Evolutionary conservation across 495 filamentous ascomycete species (phyloP).

Genomic region (Penicillium paradoxum): DNA sequence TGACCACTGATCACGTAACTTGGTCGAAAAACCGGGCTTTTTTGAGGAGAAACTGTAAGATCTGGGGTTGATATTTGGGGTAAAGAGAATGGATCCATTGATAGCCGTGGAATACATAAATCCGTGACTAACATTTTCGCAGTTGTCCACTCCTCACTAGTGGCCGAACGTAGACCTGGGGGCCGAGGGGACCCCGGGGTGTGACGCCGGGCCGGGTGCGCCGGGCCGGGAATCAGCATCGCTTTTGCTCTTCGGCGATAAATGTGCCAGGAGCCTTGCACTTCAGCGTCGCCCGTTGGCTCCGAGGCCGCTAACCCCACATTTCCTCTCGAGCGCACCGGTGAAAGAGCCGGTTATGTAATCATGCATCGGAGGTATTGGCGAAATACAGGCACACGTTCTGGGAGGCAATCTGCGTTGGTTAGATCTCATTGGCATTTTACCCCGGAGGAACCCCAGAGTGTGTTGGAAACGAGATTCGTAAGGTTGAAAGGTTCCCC

Average conservation of each 20-base stretch:
- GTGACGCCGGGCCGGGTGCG: slow-evolving; percentile 2
- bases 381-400: background rate
- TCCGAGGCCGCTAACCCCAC: background rate
- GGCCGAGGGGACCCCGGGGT: background rate
- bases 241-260: too few relatives aligned
- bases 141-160: background rate
- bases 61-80: slow-evolving; percentile 1
- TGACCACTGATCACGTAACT: too few relatives aligned
- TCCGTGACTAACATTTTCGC: background rate
- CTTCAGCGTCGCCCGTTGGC: background rate
- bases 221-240: slow-evolving; percentile 1
- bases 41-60: background rate
- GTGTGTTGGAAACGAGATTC: too few relatives aligned
- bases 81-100: background rate
- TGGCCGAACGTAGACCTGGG: background rate
- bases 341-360: slow-evolving; percentile 5
- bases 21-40: too few relatives aligned
- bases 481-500: too few relatives aligned
- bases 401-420: background rate
- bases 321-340: background rate
- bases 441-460: background rate
- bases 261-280: too few relatives aligned
- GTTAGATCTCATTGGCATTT: background rate
- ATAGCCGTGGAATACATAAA: background rate
- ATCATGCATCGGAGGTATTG: background rate